Conservation (phyloP, 2,329 filamentous ascomycete genomes). For the Ceratocystis alfenasii region DNA sequence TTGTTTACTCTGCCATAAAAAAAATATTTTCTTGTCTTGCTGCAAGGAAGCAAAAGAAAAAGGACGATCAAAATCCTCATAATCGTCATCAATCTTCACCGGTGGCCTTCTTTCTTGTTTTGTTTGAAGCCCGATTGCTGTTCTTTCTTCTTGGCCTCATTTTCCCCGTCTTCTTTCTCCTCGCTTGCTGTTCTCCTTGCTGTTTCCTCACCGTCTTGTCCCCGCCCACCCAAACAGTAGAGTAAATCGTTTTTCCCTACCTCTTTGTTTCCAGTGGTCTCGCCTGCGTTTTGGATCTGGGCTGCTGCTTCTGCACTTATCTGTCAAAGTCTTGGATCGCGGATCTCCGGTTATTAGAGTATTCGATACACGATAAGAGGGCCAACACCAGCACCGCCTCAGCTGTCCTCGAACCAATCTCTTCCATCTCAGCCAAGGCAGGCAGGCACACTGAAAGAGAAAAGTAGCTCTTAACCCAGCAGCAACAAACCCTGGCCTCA, state of each 20-base stretch:
- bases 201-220: neutral
- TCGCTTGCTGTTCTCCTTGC: neutral
- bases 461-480: neutral
- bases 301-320: too few species aligned
- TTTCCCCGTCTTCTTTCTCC: neutral
- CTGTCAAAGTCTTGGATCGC: too few species aligned
- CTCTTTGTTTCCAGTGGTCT: too few species aligned
- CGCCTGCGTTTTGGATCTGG: too few species aligned
- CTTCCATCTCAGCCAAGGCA: neutral
- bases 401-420: neutral
- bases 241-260: too few species aligned
- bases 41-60: constrained; percentile 7
- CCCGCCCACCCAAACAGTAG: too few species aligned
- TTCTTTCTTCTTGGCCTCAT: too few species aligned
- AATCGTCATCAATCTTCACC: neutral
- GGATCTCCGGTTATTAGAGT: too few species aligned
- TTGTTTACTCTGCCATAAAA: neutral
- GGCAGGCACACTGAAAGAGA: neutral
- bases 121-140: neutral
- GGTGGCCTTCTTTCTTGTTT: neutral
- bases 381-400: neutral
- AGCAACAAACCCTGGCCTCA: constrained; percentile 6
- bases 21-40: neutral
- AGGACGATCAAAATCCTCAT: neutral
- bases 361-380: too few species aligned